Evolutionary conservation across 495 filamentous ascomycete species (phyloP).

Genomic region (Penicillium coprophilum): DNA sequence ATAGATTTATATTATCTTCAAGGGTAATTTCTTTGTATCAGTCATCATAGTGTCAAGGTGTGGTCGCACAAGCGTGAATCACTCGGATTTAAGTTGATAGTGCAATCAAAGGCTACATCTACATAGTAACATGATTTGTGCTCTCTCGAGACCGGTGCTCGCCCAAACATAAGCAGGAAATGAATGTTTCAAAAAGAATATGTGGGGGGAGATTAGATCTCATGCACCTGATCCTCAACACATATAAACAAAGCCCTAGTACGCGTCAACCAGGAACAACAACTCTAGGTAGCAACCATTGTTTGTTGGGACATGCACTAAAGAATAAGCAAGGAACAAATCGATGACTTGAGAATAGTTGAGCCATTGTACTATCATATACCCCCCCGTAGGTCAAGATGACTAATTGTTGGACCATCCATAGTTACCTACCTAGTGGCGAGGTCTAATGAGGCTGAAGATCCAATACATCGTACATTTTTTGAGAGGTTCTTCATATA

Average conservation of each 20-base stretch:
- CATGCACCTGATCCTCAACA: background rate
- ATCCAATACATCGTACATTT: background rate
- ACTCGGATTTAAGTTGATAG: background rate
- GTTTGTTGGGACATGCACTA: background rate
- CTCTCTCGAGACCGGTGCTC: background rate
- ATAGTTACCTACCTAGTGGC: too few species aligned
- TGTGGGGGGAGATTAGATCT: conserved; percentile 3
- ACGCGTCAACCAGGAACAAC: background rate
- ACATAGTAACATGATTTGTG: background rate
- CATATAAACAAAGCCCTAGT: conserved; percentile 4
- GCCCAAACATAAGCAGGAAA: conserved; percentile 1
- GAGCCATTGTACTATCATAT: background rate
- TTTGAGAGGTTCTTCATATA: too few species aligned
- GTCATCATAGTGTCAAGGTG: too few species aligned
- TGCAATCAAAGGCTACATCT: background rate
- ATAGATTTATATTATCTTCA: background rate
- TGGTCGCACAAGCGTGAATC: background rate
- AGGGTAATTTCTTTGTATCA: too few species aligned
- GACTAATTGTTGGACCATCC: too few species aligned
- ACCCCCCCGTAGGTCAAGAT: too few species aligned
- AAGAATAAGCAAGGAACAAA: background rate
- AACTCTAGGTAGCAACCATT: background rate
- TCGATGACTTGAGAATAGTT: background rate
- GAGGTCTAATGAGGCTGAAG: background rate
- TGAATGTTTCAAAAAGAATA: conserved; percentile 5